Evolutionary conservation across 192 early-diverging fungal genomes (phyloP).

Genomic region (Gonapodya sp.): DNA sequence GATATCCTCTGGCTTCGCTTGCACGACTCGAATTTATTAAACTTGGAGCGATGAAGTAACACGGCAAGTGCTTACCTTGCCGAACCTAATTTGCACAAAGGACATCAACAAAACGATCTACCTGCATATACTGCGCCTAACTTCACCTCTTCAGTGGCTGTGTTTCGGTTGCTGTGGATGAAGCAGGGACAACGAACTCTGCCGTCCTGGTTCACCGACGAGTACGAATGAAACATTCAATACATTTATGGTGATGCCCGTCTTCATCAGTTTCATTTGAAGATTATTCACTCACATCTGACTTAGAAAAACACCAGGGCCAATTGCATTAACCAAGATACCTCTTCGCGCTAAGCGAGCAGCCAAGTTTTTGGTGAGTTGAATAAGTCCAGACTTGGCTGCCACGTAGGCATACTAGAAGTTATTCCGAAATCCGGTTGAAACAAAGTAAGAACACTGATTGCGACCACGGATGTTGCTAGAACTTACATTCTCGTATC

Average conservation of each 20-base stretch:
- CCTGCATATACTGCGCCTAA: too few relatives aligned
- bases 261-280: not conserved
- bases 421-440: not conserved
- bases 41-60: too few relatives aligned
- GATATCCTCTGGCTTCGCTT: not conserved
- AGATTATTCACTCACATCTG: not conserved
- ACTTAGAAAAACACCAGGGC: not conserved
- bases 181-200: not conserved
- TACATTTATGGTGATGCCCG: not conserved
- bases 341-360: not conserved
- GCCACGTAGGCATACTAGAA: slow-evolving; percentile 8
- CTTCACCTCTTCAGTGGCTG: not conserved
- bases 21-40: too few relatives aligned
- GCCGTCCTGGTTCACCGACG: not conserved
- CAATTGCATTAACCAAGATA: not conserved
- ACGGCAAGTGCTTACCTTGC: not conserved
- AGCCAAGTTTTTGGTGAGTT: not conserved
- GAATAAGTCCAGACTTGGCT: slow-evolving; percentile 5
- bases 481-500: slow-evolving; percentile 5
- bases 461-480: too few relatives aligned
- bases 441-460: not conserved
- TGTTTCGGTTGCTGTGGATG: not conserved
- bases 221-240: not conserved
- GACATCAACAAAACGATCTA: not conserved
- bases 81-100: not conserved